Percentiles rank a stretch among this genome's conserved stretches.
phyloP scores from a whole-genome alignment of 148 eudicot species.

The Cornus florida region DNA sequence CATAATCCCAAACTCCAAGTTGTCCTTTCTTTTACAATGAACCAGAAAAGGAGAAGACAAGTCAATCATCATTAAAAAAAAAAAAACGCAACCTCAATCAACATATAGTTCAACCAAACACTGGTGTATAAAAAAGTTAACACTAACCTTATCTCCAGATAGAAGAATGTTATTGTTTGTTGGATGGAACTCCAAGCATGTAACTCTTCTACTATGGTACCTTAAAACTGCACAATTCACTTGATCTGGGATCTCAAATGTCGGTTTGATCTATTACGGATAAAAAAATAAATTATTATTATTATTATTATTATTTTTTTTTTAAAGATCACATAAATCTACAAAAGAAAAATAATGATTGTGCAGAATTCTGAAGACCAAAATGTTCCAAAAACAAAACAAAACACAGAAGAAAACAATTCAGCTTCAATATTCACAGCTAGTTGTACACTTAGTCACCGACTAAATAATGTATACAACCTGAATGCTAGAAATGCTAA shows the following conservation, averaged over 20 bases:
- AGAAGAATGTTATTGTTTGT: constrained; percentile 71
- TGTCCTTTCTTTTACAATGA: constrained; percentile 77
- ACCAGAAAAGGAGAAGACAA: neutral
- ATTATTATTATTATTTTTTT: too few species aligned
- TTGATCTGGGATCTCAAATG: constrained; percentile 71
- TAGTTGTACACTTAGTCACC: too few species aligned
- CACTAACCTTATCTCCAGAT: constrained; percentile 93
- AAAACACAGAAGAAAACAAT: neutral
- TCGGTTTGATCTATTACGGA: constrained; percentile 67
- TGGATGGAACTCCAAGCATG: constrained; percentile 97
- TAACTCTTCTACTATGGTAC: constrained; percentile 91
- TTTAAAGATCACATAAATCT: constrained; percentile 2
- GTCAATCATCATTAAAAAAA: neutral
- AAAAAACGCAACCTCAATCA: neutral
- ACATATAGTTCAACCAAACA: neutral
- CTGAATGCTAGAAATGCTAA: too few species aligned
- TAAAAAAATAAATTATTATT: neutral
- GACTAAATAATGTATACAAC: too few species aligned
- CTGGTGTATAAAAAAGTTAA: neutral
- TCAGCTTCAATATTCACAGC: neutral
- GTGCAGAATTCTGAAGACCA: constrained; percentile 1
- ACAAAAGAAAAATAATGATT: neutral
- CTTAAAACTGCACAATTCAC: constrained; percentile 84
- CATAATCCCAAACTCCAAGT: constrained; percentile 96
- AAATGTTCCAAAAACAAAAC: neutral